Conservation (phyloP, 2,329 filamentous ascomycete species). For the Xylariaceae sp. region DNA sequence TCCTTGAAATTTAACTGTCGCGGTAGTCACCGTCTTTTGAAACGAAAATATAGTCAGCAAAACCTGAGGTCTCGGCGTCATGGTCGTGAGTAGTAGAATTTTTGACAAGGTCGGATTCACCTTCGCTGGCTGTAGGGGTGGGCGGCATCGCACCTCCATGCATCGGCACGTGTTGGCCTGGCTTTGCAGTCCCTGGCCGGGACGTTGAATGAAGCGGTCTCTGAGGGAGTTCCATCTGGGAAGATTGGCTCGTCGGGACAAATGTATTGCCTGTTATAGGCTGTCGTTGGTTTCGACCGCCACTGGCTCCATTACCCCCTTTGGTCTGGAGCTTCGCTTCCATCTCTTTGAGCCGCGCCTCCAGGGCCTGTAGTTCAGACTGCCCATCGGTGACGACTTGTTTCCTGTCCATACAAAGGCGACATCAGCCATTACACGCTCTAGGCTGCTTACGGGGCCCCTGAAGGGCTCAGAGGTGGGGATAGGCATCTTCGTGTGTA, state of each 20-base stretch:
- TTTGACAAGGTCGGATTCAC: conserved; percentile 47
- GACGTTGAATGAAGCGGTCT: conserved; percentile 33
- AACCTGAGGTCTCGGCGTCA: conserved; percentile 33
- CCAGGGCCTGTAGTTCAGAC: conserved; percentile 78
- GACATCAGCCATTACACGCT: conserved; percentile 8
- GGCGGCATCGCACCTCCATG: conserved; percentile 55
- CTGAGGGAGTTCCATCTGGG: conserved; percentile 30
- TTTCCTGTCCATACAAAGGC: conserved; percentile 54
- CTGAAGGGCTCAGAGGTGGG: neutral
- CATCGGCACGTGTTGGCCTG: conserved; percentile 44
- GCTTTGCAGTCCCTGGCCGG: conserved; percentile 49
- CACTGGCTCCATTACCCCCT: conserved; percentile 5
- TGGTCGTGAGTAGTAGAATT: conserved; percentile 26
- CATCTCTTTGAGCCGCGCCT: conserved; percentile 77
- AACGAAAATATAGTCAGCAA: conserved; percentile 41
- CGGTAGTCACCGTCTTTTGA: conserved; percentile 41
- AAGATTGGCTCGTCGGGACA: conserved; percentile 20
- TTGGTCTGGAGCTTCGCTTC: conserved; percentile 61
- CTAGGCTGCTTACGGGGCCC: neutral
- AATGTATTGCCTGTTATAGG: conserved; percentile 28
- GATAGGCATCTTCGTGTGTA: neutral
- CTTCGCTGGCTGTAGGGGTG: conserved; percentile 57
- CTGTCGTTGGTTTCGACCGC: conserved; percentile 29
- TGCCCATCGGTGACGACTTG: conserved; percentile 68
- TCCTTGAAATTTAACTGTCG: conserved; percentile 29